Conservation (phyloP, 352 stramenopile species). For the Pythium phragmitis region DNA sequence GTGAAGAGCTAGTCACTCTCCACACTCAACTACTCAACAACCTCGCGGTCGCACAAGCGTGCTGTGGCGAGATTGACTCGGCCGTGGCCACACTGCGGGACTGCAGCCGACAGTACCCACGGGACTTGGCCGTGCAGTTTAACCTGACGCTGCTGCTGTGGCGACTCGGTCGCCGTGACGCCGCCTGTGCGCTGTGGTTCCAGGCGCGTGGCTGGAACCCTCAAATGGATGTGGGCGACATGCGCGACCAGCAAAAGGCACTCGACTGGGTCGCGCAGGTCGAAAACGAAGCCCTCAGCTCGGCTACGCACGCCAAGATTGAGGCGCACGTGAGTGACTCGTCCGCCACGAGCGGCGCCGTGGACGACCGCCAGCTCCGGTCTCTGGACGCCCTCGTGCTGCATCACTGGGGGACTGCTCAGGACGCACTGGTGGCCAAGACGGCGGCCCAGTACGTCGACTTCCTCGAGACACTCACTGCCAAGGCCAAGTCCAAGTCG, state of each 20-base stretch:
- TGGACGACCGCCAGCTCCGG: slow-evolving; percentile 51
- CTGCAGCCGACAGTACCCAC: slow-evolving; percentile 42
- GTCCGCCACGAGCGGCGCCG: slow-evolving; percentile 22
- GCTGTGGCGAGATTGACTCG: slow-evolving; percentile 31
- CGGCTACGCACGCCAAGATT: not conserved
- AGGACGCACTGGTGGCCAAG: slow-evolving; percentile 32
- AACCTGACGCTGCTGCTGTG: slow-evolving; percentile 80
- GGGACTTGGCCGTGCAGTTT: slow-evolving; percentile 49
- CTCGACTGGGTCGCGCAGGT: slow-evolving; percentile 18
- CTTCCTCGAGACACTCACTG: slow-evolving; percentile 36
- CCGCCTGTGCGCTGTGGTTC: slow-evolving; percentile 66
- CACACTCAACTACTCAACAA: slow-evolving; percentile 78
- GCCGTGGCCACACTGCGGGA: slow-evolving; percentile 46
- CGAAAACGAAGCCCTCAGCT: slow-evolving; percentile 30
- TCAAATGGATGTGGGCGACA: slow-evolving; percentile 29
- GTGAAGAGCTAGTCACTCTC: slow-evolving; percentile 34
- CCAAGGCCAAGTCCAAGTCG: not conserved
- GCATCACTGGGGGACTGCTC: slow-evolving; percentile 47
- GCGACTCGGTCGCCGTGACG: slow-evolving; percentile 43
- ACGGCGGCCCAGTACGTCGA: slow-evolving; percentile 46
- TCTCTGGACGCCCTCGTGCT: slow-evolving; percentile 63
- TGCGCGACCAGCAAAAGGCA: slow-evolving; percentile 26
- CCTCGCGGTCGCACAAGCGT: slow-evolving; percentile 53
- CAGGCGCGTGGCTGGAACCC: slow-evolving; percentile 57
- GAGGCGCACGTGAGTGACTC: slow-evolving; percentile 37